Evolutionary conservation across 805 yeast genomes (phyloP), one percentile per base, ranked within the genome.

Genomic region (Barnettozyma vustinii): DNA sequence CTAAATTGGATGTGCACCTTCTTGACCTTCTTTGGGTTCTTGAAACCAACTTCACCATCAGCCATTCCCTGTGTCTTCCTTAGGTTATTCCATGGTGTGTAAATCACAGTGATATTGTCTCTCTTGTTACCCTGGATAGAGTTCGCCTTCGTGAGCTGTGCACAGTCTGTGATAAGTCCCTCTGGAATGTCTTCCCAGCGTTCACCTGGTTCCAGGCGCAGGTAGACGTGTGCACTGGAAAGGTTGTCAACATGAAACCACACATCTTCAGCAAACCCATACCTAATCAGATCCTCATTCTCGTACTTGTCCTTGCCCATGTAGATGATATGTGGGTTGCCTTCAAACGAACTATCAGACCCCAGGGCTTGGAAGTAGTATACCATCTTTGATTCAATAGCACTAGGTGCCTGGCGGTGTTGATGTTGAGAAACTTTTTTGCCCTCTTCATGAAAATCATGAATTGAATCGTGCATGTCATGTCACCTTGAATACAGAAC

Each of bases 241-340:
- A 80, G 70, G 54, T 82, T 83, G 55, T 84, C 91, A 8, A 84
- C 89, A 63, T 86, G 95, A 59, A 87, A 87, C 92, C 95, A 87
- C 4, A 84, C 68, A 61, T 85, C 83, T 50, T 76, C 77, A 23
- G 80, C 81, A 52, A 77, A 75, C 1, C 91, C 87, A 56, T 79
- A 75, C 60, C 79, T 80, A 49, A 87, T 77, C 46, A 81, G 62
- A 21, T 68, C 64, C 56, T 79, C 84, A 55, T 81, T 87, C 66
- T 87, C 95, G 46, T 73, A 71, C 63, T 84, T 85, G 62, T 87
- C 87, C 58, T 76, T 80, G 4, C 95, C 95, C 81, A 84, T 81
- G 56, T 80, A 83, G 7, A 83, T 62, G 25, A 59, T 55, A 37
- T 73, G 59, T 12, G 71, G 68, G 21, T 52, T 60, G 6, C 60